Evolutionary conservation across 2,329 filamentous ascomycete genomes (phyloP), one percentile per base, ranked within the genome.

Genomic region (Neoscytalidium dimidiatum): DNA sequence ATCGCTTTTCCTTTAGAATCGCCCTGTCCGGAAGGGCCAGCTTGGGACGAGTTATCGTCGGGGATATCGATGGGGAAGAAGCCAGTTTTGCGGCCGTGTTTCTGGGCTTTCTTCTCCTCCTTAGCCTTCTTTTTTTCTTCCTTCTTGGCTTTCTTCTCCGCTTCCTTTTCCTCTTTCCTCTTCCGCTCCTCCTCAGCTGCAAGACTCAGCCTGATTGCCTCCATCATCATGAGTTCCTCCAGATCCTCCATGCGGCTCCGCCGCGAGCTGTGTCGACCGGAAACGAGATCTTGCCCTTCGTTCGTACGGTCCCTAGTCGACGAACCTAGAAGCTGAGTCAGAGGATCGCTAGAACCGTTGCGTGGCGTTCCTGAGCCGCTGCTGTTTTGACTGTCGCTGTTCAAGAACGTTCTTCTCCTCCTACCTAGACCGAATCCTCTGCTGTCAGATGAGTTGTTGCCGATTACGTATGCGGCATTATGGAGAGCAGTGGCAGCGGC

Each of bases 171-270:
- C 56, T 91, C 89, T 72, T 92, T 95, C 52, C 86, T 90, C 70
- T 92, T 91, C n/a, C 94, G 86, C 46, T 98, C 94, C 72, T 98
- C 94, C 75, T 99, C 95, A 1, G 92, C 90, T 0, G 91, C 93
- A n/a, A 99, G 82, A 53, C 93, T 97, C 31, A 97, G 78, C 43
- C 95, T 85, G 53, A 99, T 96, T 0, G 95, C 95, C 76, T 99
- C 95, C 84, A 95, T 92, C 83, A 98, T 93, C 95, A 99, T 99
- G 82, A 99, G 91, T 56, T 97, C 94, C 75, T 99, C 95, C 0
- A 98, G 84, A 70, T 98, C 94, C 23, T 96, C 92, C 74, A 96
- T 87, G 31, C 92, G 69, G 56, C 74, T 85, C 64, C 78, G 85
- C 66, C 88, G 80, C 38, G 85, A 85, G 69, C 83, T 85, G 19